Conservation (phyloP, 352 stramenopile species). For the Blastocystis sp. region DNA sequence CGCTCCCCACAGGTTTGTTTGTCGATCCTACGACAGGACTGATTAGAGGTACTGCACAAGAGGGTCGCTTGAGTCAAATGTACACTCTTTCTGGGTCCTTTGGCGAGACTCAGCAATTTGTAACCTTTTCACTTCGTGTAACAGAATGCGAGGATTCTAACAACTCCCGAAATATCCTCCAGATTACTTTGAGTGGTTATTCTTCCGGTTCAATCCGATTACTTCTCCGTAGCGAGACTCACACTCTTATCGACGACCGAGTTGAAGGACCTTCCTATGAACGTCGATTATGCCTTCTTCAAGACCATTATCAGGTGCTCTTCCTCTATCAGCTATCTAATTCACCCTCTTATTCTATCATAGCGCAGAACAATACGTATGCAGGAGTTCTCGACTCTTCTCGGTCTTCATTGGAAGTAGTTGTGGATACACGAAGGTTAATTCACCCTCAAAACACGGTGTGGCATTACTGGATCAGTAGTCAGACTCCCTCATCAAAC, state of each 20-base stretch:
- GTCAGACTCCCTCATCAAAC: not conserved
- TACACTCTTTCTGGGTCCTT: not conserved
- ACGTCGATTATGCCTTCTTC: not conserved
- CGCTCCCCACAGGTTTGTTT: slow-evolving; percentile 1
- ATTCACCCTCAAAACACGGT: not conserved
- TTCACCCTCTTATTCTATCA: not conserved
- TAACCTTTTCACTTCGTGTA: not conserved
- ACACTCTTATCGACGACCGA: not conserved
- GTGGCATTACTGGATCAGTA: not conserved
- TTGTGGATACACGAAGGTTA: not conserved
- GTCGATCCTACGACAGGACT: not conserved
- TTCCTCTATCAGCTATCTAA: not conserved
- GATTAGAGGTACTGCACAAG: not conserved
- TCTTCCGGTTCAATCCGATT: not conserved
- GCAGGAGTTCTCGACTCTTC: not conserved
- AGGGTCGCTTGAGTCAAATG: not conserved
- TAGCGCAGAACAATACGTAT: not conserved
- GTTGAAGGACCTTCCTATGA: not conserved
- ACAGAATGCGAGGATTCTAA: not conserved
- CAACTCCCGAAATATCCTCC: not conserved
- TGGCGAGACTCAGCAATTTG: not conserved
- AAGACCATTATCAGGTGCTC: not conserved
- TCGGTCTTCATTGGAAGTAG: not conserved
- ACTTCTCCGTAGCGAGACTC: not conserved
- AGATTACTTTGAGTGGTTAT: not conserved